Evolutionary conservation across 2,329 filamentous ascomycete genomes (phyloP).

Genomic region (Byssochlamys sp.): DNA sequence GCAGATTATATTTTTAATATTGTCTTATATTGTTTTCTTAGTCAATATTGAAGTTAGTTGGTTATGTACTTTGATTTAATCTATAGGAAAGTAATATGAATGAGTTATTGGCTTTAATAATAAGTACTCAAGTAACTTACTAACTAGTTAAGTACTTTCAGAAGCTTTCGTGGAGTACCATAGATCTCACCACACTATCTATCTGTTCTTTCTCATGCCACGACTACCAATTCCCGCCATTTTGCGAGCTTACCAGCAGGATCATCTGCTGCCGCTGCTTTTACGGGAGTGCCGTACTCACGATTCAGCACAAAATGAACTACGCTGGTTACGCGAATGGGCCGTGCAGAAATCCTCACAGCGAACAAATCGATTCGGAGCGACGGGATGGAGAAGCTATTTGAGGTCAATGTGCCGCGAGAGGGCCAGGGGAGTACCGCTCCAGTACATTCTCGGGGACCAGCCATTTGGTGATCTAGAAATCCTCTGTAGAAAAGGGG

Average conservation of each 20-base stretch:
- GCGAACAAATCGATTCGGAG: not conserved
- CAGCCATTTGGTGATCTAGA: constrained; percentile 82
- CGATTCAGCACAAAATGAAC: constrained; percentile 36
- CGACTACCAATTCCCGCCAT: constrained; percentile 31
- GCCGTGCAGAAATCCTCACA: constrained; percentile 13
- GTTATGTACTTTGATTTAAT: too few species aligned
- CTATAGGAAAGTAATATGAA: too few species aligned
- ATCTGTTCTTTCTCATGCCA: constrained; percentile 27
- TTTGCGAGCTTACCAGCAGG: constrained; percentile 23
- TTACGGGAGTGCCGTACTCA: constrained; percentile 37
- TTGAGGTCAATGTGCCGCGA: constrained; percentile 30
- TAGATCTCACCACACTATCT: not conserved
- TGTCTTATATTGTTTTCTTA: too few species aligned
- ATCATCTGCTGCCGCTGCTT: constrained; percentile 32
- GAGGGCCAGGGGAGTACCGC: constrained; percentile 56
- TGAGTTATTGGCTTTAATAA: too few species aligned
- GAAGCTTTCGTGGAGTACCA: too few species aligned
- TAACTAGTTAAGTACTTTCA: not conserved
- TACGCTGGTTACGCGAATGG: constrained; percentile 38
- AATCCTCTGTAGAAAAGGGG: constrained; percentile 63
- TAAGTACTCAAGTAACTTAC: too few species aligned
- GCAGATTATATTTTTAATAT: too few species aligned
- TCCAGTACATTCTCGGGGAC: constrained; percentile 81
- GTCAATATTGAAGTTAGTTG: too few species aligned
- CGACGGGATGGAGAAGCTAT: constrained; percentile 17